Evolutionary conservation across 1,139 yeast species (phyloP), one percentile per base, ranked within the genome.

Genomic region (Debaryomycetaceae sp.): DNA sequence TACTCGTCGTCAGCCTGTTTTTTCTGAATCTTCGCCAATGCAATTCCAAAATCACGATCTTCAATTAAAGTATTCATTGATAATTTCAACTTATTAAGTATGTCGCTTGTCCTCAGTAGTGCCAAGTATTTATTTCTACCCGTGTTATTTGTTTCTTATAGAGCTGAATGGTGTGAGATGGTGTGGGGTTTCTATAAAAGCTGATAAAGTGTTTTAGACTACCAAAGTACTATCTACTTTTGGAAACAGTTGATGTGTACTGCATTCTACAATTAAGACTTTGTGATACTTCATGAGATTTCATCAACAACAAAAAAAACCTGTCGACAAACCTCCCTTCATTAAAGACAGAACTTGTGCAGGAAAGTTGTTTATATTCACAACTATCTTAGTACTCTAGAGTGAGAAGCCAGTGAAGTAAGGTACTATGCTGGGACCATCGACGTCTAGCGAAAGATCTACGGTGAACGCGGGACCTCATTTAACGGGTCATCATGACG

Each of bases 361-460:
- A 50, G 53, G 53, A 50, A 45, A 38, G 49, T 48, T 49, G 53
- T 49, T 50, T 50, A 50, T 50, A 50, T 50, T 47, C 53, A 49
- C 52, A 45, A 49, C 53, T 41, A 37, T 17, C 36, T 33, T 35
- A 30, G 39, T 42, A 37, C 36, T 24, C 35, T 38, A 34, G 40
- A 42, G 39, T 40, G 41, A 33, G 31, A 8, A 22, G 36, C 2
- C 3, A 13, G 17, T 11, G 34, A 13, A 34, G 27, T 23, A 30
- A 13, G 37, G 39, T 31, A 42, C 34, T 35, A 62, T 62, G 62
- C 65, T 60, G 63, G 67, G 65, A 40, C 69, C 68, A 42, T 63
- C 69, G 31, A 64, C 68, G 38, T 62, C 66, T 42, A 63, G 60
- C 52, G 70, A 65, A 50, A 56, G 70, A 51, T 58, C 65, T 38